Base-by-base conservation (phyloP, 768 basidiomycete species). In the Asterophora lycoperdoides region DNA sequence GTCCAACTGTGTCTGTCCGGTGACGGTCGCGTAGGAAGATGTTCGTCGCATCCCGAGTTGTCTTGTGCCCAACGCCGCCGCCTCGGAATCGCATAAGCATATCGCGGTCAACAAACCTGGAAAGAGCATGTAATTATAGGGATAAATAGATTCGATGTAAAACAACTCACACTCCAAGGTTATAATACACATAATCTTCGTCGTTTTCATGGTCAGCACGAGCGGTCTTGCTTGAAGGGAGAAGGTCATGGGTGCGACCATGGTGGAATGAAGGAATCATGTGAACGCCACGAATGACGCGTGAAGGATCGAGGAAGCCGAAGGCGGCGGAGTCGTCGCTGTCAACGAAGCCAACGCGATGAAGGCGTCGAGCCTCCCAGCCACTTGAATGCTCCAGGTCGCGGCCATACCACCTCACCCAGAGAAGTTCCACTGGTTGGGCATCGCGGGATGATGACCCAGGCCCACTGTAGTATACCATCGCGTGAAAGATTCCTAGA, bases 401-500 rank as follows among this genome's bases (percentile, higher is more conserved):
- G n/a, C 33, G 33, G 9, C 33, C 33, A 41, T 58, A 64, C 68
- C 71, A 70, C 3, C 64, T 44, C 0, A 73, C 68, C 61, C 60
- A 69, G 5, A 29, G 10, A 29, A 29, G 10, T 29, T 5, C 6
- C 29, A 29, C 10, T 5, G 5, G 6, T 10, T 34, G 1, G 71
- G 53, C 14, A 71, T 47, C 13, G 67, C 59, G 28, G 70, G 49
- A 18, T 52, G 28, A 0, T n/a, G n/a, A 33, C 2, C 41, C 45
- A 1, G 1, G 3, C 14, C 51, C 48, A 32, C 39, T 11, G 40
- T 59, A 55, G 15, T 45, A 26, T 3, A 69, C 58, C 17, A 60
- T 39, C 1, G 52, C 55, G 42, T 65, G 66, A 44, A 60, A 69
- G 0, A 68, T 55, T 0, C 56, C 44, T 1, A 68, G 29, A 2